phyloP scores from a whole-genome alignment of 345 rosid species.

The Lepidium aucheri region DNA sequence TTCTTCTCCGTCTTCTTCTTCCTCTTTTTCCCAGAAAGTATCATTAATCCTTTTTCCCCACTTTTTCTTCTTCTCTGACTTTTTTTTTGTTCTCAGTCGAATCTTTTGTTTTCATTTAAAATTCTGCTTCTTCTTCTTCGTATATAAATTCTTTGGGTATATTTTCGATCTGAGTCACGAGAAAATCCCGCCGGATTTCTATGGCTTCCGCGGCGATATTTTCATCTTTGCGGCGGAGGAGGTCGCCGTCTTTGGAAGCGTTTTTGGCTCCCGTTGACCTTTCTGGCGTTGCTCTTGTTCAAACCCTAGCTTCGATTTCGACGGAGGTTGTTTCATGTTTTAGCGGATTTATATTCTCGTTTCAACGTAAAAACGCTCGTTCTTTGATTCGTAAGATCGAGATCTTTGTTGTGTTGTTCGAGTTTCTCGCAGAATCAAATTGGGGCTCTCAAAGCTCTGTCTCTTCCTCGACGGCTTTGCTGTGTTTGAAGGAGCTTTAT shows the following conservation, averaged over 20 bases:
- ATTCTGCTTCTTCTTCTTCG: constrained; percentile 6
- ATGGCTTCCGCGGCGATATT: constrained; percentile 89
- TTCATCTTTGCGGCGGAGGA: constrained; percentile 68
- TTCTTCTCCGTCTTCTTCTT: constrained; percentile 6
- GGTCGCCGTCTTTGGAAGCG: constrained; percentile 73
- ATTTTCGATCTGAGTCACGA: background rate
- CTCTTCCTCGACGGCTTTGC: constrained; percentile 36
- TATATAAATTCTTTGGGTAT: background rate
- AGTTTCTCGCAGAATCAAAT: constrained; percentile 46
- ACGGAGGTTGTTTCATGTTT: constrained; percentile 49
- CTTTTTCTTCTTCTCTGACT: constrained; percentile 23
- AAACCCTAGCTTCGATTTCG: constrained; percentile 56
- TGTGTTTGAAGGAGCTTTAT: constrained; percentile 87
- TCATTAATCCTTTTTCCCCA: background rate
- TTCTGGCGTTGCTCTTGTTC: constrained; percentile 53
- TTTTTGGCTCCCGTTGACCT: constrained; percentile 83
- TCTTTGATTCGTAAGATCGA: constrained; percentile 68
- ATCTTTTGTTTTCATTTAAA: background rate
- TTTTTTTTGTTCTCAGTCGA: background rate
- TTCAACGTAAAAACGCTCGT: constrained; percentile 71
- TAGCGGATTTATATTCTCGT: constrained; percentile 34
- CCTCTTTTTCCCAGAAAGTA: constrained; percentile 23
- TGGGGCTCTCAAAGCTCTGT: constrained; percentile 9
- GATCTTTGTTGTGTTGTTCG: constrained; percentile 53
- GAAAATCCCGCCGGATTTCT: background rate